Evolutionary conservation across 768 basidiomycete genomes (phyloP).

Genomic region (Dentipellis fragilis): DNA sequence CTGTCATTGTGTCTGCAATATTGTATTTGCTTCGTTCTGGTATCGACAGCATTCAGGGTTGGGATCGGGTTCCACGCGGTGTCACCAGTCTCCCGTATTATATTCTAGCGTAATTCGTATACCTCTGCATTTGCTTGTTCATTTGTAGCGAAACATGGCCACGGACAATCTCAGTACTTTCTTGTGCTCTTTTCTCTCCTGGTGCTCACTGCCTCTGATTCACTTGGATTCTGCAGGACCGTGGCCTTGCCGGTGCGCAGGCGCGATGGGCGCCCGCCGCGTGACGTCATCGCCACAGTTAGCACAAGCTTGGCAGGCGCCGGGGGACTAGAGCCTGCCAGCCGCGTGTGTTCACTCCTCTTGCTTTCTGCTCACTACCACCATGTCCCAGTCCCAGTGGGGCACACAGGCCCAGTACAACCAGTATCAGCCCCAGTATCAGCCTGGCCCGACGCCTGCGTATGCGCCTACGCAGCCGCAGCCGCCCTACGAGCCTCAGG

Average conservation of each 20-base stretch:
- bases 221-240: too few species aligned
- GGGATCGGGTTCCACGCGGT: background rate
- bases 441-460: constrained; percentile 18
- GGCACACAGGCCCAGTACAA: background rate
- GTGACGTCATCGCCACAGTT: too few species aligned
- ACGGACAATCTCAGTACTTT: background rate
- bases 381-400: constrained; percentile 3
- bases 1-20: too few species aligned
- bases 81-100: background rate
- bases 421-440: background rate
- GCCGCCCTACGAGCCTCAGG: constrained; percentile 9
- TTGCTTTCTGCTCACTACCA: background rate
- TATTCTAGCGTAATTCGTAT: background rate
- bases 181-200: too few species aligned
- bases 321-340: too few species aligned
- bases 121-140: background rate
- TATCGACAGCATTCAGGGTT: too few species aligned
- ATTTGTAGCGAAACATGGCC: background rate
- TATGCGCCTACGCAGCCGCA: constrained; percentile 8
- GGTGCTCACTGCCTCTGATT: too few species aligned
- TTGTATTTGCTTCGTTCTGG: too few species aligned
- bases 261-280: too few species aligned
- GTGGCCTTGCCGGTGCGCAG: too few species aligned
- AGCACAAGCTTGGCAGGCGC: too few species aligned
- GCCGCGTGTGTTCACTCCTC: background rate